Evolutionary conservation across 768 basidiomycete species (phyloP).

Genomic region (Dentipellis fragilis): DNA sequence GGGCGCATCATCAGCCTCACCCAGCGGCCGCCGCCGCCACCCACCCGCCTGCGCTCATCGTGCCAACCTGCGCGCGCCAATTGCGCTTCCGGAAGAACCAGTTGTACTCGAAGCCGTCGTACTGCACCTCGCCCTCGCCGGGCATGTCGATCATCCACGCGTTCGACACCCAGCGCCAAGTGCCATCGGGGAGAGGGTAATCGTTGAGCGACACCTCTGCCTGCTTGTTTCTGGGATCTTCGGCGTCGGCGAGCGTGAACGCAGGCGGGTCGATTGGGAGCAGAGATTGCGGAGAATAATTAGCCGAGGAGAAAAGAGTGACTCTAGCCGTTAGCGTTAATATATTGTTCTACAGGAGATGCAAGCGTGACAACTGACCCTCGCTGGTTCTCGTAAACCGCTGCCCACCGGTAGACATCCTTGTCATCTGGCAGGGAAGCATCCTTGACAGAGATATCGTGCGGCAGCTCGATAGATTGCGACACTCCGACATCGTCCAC

Average conservation of each 20-base stretch:
- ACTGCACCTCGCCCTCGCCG: constrained; percentile 65
- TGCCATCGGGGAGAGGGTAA: constrained; percentile 72
- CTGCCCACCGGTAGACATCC: constrained; percentile 66
- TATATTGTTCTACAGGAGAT: background rate
- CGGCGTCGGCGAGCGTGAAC: constrained; percentile 49
- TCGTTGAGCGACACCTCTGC: constrained; percentile 46
- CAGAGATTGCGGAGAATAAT: constrained; percentile 62
- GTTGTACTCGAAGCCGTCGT: constrained; percentile 84
- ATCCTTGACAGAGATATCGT: too few species aligned
- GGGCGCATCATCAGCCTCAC: constrained; percentile 77
- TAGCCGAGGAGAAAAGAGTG: constrained; percentile 61
- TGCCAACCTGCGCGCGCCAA: constrained; percentile 58
- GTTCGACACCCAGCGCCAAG: constrained; percentile 74
- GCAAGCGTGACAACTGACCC: constrained; percentile 33
- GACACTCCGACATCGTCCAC: too few species aligned
- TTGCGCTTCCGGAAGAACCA: constrained; percentile 57
- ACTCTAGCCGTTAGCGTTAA: constrained; percentile 23
- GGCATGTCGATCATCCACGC: constrained; percentile 89
- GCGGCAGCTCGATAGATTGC: too few species aligned
- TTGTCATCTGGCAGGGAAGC: constrained; percentile 16
- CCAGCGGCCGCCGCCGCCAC: constrained; percentile 78
- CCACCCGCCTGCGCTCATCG: constrained; percentile 55
- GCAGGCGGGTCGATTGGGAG: constrained; percentile 65
- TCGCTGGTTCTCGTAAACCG: constrained; percentile 76
- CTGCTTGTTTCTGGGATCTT: constrained; percentile 27